These are phyloP conservation scores for Gracilaria domingensis DNA, from an alignment of 23 red algal species.

Conservation along the genomic window DNA sequence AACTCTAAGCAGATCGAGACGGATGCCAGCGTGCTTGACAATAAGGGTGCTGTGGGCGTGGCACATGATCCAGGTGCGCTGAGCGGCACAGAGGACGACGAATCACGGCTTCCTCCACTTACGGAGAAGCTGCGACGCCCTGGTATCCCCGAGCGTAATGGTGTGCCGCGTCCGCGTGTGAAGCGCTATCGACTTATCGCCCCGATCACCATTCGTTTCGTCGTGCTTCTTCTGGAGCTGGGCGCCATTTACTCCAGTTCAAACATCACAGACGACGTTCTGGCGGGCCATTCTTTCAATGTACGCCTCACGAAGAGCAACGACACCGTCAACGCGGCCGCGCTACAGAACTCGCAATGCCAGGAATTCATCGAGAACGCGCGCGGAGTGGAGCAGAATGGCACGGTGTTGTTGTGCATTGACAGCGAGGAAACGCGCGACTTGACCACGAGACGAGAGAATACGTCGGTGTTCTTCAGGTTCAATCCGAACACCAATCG, in stretches of 20 bases:
- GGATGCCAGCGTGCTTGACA: too few species aligned
- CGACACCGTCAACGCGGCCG: neutral
- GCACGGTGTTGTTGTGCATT: neutral
- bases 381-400: slow-evolving; percentile 7
- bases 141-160: neutral
- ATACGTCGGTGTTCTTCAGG: neutral
- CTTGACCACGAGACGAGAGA: neutral
- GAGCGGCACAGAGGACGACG: neutral
- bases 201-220: neutral
- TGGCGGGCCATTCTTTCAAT: neutral
- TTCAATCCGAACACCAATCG: neutral
- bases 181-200: neutral
- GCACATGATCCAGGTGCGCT: neutral
- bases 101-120: neutral
- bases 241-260: neutral
- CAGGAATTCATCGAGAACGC: neutral
- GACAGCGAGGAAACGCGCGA: neutral
- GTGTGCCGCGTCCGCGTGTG: neutral
- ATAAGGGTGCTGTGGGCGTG: too few species aligned
- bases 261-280: neutral
- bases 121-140: neutral
- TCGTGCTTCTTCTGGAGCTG: neutral
- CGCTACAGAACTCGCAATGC: neutral
- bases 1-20: too few species aligned
- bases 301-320: neutral